Evolutionary conservation across 2,329 filamentous ascomycete genomes (phyloP), one percentile per base, ranked within the genome.

Genomic region (Microcera coccophila): DNA sequence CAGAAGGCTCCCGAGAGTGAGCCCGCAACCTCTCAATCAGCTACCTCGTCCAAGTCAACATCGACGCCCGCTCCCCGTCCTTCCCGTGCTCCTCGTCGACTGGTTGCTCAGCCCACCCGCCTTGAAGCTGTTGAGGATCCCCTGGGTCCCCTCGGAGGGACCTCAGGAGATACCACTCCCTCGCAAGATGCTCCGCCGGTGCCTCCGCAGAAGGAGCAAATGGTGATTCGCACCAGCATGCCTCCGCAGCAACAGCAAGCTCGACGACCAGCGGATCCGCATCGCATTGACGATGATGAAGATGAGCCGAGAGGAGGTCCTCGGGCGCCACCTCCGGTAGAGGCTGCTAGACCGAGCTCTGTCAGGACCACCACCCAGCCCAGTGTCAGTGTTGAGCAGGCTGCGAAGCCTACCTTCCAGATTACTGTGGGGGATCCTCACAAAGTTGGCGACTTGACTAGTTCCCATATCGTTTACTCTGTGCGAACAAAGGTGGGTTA

Each of bases 401-500:
- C 93, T 36, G 84, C 91, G 21, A 95, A 95, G 68, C 93, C 93
- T 4, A 85, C 74, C 32, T 98, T 97, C 67, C 74, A 87, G 38
- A 97, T 98, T 58, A 82, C 78, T 3, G 93, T 98, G 17, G 93
- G 93, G 44, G 93, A 98, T 68, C 93, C 93, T 42, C 90, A 96
- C 69, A 98, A 97, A 72, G 91, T 98, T 54, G 93, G 93, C 46
- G 93, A 97, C 67, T 68, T 97, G 64, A 96, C 93, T 8, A 95
- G 87, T 66, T 95, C 90, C 50, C 93, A 98, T 66, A 98, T 95
- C 52, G 93, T 97, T 36, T 98, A 98, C 69, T 89, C 89, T 58
- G 93, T 98, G 52, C 80, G 87, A 59, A 98, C 93, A 45, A 93
- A 86, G 81, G 88, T 93, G 75, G 47, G 55, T 39, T 20, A 12